These are phyloP conservation scores for Populus tremula DNA, from an alignment of 345 rosid genomes.

Conservation along the genomic window DNA sequence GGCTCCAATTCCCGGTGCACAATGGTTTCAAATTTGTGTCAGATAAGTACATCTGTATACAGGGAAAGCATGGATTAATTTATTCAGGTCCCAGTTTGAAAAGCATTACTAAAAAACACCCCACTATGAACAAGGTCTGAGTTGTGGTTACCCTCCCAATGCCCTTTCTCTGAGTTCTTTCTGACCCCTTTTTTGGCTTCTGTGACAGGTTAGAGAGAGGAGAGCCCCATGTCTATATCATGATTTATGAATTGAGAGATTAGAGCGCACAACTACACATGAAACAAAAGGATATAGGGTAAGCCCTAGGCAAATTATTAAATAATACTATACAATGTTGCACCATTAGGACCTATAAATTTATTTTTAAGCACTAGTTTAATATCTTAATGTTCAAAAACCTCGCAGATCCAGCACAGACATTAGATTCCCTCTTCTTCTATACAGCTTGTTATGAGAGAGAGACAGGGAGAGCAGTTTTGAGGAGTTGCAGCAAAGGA, in stretches of 20 bases:
- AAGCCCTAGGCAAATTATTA: constrained; percentile 29
- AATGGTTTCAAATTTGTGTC: constrained; percentile 36
- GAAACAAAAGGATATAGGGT: constrained; percentile 52
- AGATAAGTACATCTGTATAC: constrained; percentile 20
- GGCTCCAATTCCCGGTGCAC: constrained; percentile 71
- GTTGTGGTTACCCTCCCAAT: constrained; percentile 37
- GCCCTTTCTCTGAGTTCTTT: constrained; percentile 31
- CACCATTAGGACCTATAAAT: constrained; percentile 35
- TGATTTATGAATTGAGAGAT: neutral
- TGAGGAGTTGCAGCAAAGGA: constrained; percentile 10
- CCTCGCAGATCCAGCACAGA: constrained; percentile 57
- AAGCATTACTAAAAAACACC: neutral
- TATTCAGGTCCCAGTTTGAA: constrained; percentile 12
- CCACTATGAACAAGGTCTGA: constrained; percentile 15
- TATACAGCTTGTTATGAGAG: constrained; percentile 43
- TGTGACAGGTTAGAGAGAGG: constrained; percentile 25
- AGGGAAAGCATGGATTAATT: neutral
- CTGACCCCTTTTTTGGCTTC: constrained; percentile 40
- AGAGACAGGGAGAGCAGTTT: constrained; percentile 21
- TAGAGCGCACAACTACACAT: constrained; percentile 25
- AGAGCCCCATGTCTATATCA: constrained; percentile 11
- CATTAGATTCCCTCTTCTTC: constrained; percentile 41
- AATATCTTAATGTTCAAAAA: constrained; percentile 32
- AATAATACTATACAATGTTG: neutral
- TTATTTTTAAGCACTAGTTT: constrained; percentile 47